Evolutionary conservation across 768 basidiomycete species (phyloP), one percentile per base, ranked within the genome.

Genomic region (Tricholoma hemisulphureum): DNA sequence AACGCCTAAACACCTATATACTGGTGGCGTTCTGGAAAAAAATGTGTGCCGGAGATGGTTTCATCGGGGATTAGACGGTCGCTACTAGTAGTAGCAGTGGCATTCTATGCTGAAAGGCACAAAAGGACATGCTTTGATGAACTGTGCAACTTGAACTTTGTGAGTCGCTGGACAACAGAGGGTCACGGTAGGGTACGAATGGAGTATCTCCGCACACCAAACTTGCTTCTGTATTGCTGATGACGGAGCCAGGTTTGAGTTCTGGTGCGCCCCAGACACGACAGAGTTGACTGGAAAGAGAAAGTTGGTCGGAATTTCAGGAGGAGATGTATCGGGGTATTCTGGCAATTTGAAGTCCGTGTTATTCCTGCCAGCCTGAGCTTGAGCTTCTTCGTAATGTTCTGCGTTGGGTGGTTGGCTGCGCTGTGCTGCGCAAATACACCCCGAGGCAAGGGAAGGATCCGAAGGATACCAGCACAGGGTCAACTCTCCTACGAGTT

Each of bases 1-100:
- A 37, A 58, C 56, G 64, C 67, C 41, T 39, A 76, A 65, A 90
- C 77, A 68, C n/a, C n/a, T n/a, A 84, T 91, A 68, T 87, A n/a
- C 85, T n/a, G 88, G 85, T 0, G 90, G n/a, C n/a, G n/a, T n/a
- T n/a, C 89, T 60, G 83, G 77, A 4, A 90, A 78, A 67, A 89
- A 83, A 66, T 87, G 88, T 16, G 82, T 87, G 51, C 85, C 84
- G 1, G 73, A 76, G 63, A 91, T 83, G n/a, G 85, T 72, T 28
- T 87, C 91, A 53, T 84, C 81, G 10, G 89, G 91, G 60, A 93
- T 89, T 62, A 88, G 67, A 50, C 84, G 84, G 13, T 83, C 80
- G 28, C 88, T n/a, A n/a, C n/a, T n/a, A n/a, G n/a, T n/a, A n/a
- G n/a, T n/a, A n/a, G n/a, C 88, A 49, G 83, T 79, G 34, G 81